phyloP scores from a whole-genome alignment of 2,329 filamentous ascomycete species.

The Fusarium sp. region DNA sequence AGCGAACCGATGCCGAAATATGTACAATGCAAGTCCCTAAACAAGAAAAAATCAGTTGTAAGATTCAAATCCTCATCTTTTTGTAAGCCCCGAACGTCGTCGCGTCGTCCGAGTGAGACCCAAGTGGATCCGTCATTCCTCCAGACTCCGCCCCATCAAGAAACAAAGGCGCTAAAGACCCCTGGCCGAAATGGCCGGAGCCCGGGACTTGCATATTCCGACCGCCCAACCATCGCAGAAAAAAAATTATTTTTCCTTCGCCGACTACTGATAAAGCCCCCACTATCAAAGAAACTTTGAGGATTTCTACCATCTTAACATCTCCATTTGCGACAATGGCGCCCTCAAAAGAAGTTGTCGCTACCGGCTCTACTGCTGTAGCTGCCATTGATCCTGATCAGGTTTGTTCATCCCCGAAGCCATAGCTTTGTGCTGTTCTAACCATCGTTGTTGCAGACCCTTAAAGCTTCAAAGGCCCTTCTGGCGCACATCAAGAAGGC shows the following conservation, averaged over 20 bases:
- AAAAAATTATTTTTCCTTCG: slow-evolving; percentile 52
- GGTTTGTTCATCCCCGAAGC: slow-evolving; percentile 49
- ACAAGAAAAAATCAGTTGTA: slow-evolving; percentile 9
- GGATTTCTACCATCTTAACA: slow-evolving; percentile 38
- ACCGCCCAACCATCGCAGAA: slow-evolving; percentile 50
- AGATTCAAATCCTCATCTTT: slow-evolving; percentile 21
- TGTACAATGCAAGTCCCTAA: background rate
- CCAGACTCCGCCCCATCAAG: slow-evolving; percentile 27
- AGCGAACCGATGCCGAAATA: too few relatives aligned
- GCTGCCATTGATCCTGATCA: slow-evolving; percentile 60
- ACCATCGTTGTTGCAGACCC: slow-evolving; percentile 58
- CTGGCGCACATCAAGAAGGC: slow-evolving; percentile 73
- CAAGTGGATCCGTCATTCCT: slow-evolving; percentile 34
- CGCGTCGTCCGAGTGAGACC: slow-evolving; percentile 20
- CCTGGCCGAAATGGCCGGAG: slow-evolving; percentile 41
- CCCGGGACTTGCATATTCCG: slow-evolving; percentile 57
- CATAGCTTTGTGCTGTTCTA: slow-evolving; percentile 5
- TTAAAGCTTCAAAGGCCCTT: slow-evolving; percentile 75
- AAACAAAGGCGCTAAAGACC: slow-evolving; percentile 7
- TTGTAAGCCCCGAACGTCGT: slow-evolving; percentile 25
- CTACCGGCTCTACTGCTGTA: slow-evolving; percentile 52
- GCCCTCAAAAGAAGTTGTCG: slow-evolving; percentile 59
- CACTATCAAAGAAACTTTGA: slow-evolving; percentile 51
- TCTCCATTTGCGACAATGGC: slow-evolving; percentile 56
- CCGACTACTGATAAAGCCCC: slow-evolving; percentile 47